Percentiles rank a stretch among this genome's conserved stretches.
Evolutionary conservation across 495 filamentous ascomycete genomes (phyloP).

Genomic region (Entonaema liquescens): DNA sequence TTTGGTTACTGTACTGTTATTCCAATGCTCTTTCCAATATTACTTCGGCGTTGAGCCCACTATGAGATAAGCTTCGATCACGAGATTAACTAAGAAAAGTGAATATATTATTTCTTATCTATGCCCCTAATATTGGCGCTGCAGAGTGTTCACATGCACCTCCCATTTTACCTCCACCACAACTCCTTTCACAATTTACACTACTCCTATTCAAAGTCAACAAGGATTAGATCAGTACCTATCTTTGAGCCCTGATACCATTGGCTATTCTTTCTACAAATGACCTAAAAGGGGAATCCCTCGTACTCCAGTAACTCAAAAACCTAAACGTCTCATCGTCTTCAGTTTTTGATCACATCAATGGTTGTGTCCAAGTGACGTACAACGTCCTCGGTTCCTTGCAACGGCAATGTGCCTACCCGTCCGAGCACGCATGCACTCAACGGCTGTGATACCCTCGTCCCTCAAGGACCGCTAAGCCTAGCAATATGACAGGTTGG

Average conservation of each 20-base stretch:
- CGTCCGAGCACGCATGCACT: conserved; percentile 29
- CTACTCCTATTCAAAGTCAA: too few relatives aligned
- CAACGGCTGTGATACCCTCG: conserved; percentile 29
- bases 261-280: conserved; percentile 11
- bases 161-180: too few relatives aligned
- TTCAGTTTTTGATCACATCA: neutral
- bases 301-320: conserved; percentile 2
- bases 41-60: too few relatives aligned
- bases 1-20: neutral
- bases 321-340: neutral
- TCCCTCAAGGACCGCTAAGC: conserved; percentile 22
- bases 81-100: too few relatives aligned
- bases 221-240: neutral
- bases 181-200: too few relatives aligned
- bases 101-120: too few relatives aligned
- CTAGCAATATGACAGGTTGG: conserved; percentile 13
- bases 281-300: conserved; percentile 20
- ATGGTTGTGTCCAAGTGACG: conserved; percentile 21
- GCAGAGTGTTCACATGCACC: too few relatives aligned
- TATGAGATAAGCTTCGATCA: too few relatives aligned
- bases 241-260: neutral
- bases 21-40: neutral
- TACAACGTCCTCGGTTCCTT: conserved; percentile 16
- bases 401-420: conserved; percentile 33
- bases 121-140: too few relatives aligned